These are phyloP conservation scores for Zostera marina DNA, from an alignment of 116 monocot species.

Conservation along the genomic window DNA sequence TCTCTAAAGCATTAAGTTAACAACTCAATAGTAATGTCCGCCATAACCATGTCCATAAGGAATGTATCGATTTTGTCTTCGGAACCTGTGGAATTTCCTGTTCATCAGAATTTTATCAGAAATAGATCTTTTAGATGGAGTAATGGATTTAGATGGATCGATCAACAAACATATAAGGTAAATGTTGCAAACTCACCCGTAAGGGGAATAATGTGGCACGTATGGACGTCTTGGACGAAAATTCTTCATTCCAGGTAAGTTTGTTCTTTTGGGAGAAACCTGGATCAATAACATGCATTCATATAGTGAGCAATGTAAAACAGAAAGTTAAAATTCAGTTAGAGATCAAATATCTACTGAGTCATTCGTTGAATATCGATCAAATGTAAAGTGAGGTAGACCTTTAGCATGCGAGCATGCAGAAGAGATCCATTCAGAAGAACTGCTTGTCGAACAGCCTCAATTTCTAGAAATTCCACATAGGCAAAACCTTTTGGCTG, in stretches of 20 bases:
- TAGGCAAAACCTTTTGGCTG: constrained; percentile 82
- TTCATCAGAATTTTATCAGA: neutral
- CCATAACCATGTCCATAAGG: constrained; percentile 31
- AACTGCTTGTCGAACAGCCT: constrained; percentile 72
- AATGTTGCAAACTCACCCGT: constrained; percentile 38
- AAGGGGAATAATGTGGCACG: constrained; percentile 37
- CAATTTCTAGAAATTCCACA: constrained; percentile 68
- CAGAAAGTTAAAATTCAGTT: neutral
- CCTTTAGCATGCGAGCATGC: constrained; percentile 78
- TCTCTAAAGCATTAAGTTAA: no score
- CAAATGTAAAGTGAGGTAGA: constrained; percentile 2
- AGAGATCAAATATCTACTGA: neutral
- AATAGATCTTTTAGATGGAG: no score
- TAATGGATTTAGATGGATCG: no score
- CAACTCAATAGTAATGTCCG: neutral
- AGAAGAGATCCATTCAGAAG: constrained; percentile 60
- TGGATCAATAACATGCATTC: constrained; percentile 8
- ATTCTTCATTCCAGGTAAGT: constrained; percentile 54
- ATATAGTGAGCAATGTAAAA: neutral
- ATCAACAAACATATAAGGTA: neutral
- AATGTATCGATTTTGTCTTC: constrained; percentile 51
- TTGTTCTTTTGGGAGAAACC: constrained; percentile 45
- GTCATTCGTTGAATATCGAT: neutral
- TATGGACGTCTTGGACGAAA: constrained; percentile 29
- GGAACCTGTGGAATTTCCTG: constrained; percentile 71